Evolutionary conservation across 345 rosid species (phyloP).

Genomic region (Moricandia moricandioides): DNA sequence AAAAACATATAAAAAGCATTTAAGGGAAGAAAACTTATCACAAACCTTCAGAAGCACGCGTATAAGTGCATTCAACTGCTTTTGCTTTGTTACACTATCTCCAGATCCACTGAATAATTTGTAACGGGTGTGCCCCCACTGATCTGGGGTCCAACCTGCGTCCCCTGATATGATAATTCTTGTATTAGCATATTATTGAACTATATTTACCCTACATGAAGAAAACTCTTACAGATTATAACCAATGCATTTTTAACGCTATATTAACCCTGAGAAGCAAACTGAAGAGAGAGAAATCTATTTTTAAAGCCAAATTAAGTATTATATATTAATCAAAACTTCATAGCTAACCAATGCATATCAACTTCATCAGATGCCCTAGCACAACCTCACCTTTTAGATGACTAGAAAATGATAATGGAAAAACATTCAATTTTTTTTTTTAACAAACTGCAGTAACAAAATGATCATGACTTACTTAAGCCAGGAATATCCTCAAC

Average conservation of each 20-base stretch:
- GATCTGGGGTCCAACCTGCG: slow-evolving; percentile 99
- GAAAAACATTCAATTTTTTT: neutral
- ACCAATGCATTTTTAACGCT: neutral
- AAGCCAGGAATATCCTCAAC: slow-evolving; percentile 90
- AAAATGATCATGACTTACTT: slow-evolving; percentile 57
- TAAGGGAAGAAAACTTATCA: neutral
- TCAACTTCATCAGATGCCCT: slow-evolving; percentile 15
- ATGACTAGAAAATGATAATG: neutral
- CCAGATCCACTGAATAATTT: slow-evolving; percentile 52
- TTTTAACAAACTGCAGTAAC: neutral
- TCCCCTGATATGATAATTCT: slow-evolving; percentile 51
- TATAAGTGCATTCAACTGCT: slow-evolving; percentile 71
- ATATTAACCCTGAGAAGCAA: neutral
- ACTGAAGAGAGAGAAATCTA: neutral
- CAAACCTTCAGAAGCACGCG: slow-evolving; percentile 89
- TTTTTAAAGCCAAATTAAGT: neutral
- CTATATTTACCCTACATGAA: neutral
- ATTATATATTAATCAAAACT: neutral
- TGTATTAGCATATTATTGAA: slow-evolving; percentile 14
- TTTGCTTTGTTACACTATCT: slow-evolving; percentile 63
- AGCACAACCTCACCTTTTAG: neutral
- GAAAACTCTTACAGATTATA: neutral
- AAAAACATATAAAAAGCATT: neutral
- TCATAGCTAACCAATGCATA: slow-evolving; percentile 4
- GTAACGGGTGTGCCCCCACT: slow-evolving; percentile 88